These are phyloP conservation scores for Adansonia digitata DNA, from an alignment of 345 rosid genomes.

Conservation along the genomic window DNA sequence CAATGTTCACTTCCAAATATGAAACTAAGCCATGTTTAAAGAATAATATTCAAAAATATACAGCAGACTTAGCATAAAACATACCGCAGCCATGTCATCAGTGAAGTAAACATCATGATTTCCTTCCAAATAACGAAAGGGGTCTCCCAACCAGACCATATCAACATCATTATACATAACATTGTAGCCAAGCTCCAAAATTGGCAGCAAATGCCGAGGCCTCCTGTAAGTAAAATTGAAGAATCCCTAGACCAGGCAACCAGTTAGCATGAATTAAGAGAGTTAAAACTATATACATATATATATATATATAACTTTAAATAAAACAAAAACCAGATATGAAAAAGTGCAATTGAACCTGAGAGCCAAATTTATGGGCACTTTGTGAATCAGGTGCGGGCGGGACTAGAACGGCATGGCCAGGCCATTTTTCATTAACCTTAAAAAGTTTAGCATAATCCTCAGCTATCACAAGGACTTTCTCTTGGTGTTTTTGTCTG, in stretches of 20 bases:
- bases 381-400: constrained; percentile 71
- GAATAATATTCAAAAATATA: neutral
- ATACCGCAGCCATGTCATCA: constrained; percentile 83
- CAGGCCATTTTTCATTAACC: constrained; percentile 86
- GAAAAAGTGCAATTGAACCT: constrained; percentile 35
- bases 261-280: neutral
- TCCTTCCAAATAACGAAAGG: constrained; percentile 71
- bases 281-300: too few relatives aligned
- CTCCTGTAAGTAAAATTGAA: constrained; percentile 90
- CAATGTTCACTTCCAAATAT: too few relatives aligned
- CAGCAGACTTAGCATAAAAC: constrained; percentile 18
- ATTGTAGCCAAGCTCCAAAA: constrained; percentile 85
- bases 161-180: constrained; percentile 99
- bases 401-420: constrained; percentile 90
- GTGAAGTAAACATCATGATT: constrained; percentile 90
- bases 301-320: too few relatives aligned
- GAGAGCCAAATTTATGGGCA: constrained; percentile 89
- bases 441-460: constrained; percentile 79
- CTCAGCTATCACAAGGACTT: constrained; percentile 90
- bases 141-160: constrained; percentile 96
- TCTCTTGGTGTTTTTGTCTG: constrained; percentile 68
- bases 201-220: constrained; percentile 72
- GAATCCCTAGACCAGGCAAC: constrained; percentile 55
- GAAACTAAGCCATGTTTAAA: too few relatives aligned
- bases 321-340: constrained; percentile 8